Conservation (phyloP, 257 asterid species). For the Handroanthus guayacan region DNA sequence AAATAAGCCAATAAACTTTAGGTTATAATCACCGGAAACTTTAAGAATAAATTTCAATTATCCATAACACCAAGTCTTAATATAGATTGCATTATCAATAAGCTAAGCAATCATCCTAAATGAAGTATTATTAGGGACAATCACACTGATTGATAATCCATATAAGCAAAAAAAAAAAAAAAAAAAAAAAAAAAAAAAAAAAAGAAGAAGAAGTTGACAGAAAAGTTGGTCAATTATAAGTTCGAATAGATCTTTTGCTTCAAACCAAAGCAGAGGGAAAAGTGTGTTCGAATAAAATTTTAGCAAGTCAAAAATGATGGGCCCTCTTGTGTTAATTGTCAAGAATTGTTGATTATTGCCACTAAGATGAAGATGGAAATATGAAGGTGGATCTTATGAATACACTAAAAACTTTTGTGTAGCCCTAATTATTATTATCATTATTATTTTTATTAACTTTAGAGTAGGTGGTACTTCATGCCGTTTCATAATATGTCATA, state of each 20-base stretch:
- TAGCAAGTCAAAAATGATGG: not conserved
- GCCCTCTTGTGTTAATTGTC: constrained; percentile 8
- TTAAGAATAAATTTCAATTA: not conserved
- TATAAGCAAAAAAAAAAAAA: not conserved
- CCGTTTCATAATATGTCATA: no score
- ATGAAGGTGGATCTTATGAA: not conserved
- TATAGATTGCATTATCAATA: not conserved
- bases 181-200: not conserved
- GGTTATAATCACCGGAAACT: not conserved
- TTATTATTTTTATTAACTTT: no score
- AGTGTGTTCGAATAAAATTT: not conserved
- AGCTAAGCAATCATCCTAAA: constrained; percentile 30
- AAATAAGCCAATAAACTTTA: not conserved
- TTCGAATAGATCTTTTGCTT: constrained; percentile 28
- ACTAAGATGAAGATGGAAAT: not conserved
- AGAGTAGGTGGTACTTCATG: no score
- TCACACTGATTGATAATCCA: not conserved
- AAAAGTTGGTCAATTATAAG: constrained; percentile 7
- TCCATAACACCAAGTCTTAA: constrained; percentile 4
- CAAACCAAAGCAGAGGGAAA: constrained; percentile 15
- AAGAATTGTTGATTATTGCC: not conserved
- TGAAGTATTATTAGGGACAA: not conserved
- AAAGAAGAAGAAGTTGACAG: no score
- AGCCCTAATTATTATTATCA: no score
- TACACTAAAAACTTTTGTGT: not conserved